A percentile compares a stretch with the other conserved stretches of the same genome.
Conservation (phyloP, 164 flowering plant genomes). For the Akebia trifoliata region DNA sequence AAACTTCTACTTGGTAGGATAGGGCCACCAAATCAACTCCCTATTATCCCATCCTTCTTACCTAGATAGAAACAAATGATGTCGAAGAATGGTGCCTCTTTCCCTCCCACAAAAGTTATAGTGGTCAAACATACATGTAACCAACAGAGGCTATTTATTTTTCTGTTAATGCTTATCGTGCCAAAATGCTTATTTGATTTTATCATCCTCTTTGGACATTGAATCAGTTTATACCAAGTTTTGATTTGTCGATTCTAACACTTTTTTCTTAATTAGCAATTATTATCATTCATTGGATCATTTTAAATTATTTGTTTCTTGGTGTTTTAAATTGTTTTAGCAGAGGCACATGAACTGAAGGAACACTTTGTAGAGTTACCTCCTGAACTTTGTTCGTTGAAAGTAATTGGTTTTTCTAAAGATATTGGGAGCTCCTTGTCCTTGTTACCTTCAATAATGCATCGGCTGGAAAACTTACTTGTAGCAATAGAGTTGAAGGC, state of each 20-base stretch:
- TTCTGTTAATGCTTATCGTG: no score
- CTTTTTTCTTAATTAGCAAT: neutral
- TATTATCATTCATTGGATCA: neutral
- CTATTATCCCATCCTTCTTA: no score
- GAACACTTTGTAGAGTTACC: conserved; percentile 83
- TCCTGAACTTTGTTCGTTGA: conserved; percentile 84
- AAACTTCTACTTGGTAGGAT: no score
- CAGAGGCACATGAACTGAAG: conserved; percentile 54
- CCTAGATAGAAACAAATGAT: no score
- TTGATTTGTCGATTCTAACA: neutral
- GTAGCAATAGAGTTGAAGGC: conserved; percentile 87
- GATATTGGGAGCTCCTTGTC: conserved; percentile 93
- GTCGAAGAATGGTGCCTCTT: no score
- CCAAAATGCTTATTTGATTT: neutral
- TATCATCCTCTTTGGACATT: no score
- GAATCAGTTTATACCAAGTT: no score
- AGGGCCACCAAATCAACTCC: no score
- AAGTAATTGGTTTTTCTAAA: conserved; percentile 77
- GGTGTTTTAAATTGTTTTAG: conserved; percentile 6
- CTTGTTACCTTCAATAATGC: conserved; percentile 89
- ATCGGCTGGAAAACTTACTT: conserved; percentile 80
- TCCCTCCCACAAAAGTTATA: no score
- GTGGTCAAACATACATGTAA: no score
- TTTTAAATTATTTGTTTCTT: neutral
- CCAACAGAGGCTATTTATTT: no score